Evolutionary conservation across 2,329 filamentous ascomycete genomes (phyloP), one percentile per base, ranked within the genome.

Genomic region (Aureobasidium namibiae): DNA sequence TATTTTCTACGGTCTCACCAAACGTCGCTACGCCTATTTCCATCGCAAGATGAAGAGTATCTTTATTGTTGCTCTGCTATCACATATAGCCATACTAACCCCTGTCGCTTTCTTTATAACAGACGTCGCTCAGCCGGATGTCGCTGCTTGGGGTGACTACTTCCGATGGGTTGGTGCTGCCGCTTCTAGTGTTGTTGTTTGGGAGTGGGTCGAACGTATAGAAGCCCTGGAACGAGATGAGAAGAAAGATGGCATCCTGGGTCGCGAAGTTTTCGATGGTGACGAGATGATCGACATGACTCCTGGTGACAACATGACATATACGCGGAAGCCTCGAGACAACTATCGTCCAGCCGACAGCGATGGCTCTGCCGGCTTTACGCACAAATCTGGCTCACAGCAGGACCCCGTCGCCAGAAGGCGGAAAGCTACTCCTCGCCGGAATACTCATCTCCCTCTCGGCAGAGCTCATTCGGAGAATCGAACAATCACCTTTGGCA

Each of bases 141-240:
- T 96, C 62, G 89, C 89, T 39, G 90, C 88, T 9, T 96, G 92
- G 92, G 92, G 92, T 69, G 92, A 95, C 68, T 96, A 96, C 69
- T 92, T 96, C 46, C 81, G 91, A 67, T 96, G 92, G 92, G 92
- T 96, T n/a, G 92, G 92, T 49, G 91, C 91, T 1, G 91, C 92
- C 0, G 91, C 91, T 1, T 92, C 92, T 29, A 95, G 90, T 73
- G 92, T 96, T n/a, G 89, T 96, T 23, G 92, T 96, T 2, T 96
- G 92, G 92, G 92, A 96, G 73, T 96, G 92, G 92, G 92, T 96
- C 3, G 92, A 96, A 73, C 83, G 92, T 26, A 96, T 96, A 50
- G 92, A 96, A 71, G 90, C 91, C 0, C 74, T 96, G 62, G 92
- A 96, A 75, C 84, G 92, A 65, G 91, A 96, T 71, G 91, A 96